A percentile compares a stretch with the other conserved stretches of the same genome.
Evolutionary conservation across 1,284 basidiomycete species (phyloP).

Genomic region (Sanghuangporus sanghuang): DNA sequence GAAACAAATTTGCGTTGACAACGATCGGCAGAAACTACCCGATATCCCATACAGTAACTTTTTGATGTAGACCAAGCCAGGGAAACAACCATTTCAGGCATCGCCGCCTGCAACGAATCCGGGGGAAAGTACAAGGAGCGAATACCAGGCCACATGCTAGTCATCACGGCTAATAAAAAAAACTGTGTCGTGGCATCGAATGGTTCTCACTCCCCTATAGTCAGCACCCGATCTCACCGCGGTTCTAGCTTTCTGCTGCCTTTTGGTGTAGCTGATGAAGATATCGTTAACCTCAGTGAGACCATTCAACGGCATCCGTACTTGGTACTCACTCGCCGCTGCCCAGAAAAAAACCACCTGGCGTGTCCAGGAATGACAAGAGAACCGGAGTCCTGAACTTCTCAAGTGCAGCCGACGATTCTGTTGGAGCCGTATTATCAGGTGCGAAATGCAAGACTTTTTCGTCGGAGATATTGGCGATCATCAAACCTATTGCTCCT

Average conservation of each 20-base stretch:
- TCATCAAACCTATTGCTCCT: constrained; percentile 17
- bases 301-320: too few species aligned
- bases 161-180: neutral
- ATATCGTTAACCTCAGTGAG: neutral
- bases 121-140: too few species aligned
- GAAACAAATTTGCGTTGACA: too few species aligned
- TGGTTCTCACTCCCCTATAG: constrained; percentile 17
- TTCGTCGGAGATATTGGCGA: neutral
- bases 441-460: constrained; percentile 20
- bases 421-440: constrained; percentile 15
- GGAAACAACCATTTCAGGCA: too few species aligned
- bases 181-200: constrained; percentile 17
- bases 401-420: constrained; percentile 6
- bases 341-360: too few species aligned
- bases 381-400: too few species aligned
- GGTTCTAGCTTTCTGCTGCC: constrained; percentile 15
- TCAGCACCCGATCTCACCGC: constrained; percentile 10
- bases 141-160: neutral
- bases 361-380: too few species aligned
- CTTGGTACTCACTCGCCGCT: too few species aligned
- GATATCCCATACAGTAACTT: too few species aligned
- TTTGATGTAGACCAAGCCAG: too few species aligned
- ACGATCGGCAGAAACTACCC: too few species aligned
- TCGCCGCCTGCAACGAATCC: too few species aligned
- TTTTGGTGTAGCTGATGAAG: constrained; percentile 16